Percentiles rank a stretch among this genome's conserved stretches.
Conservation (phyloP, 2,329 filamentous ascomycete genomes). For the Hypoxylon sp. region DNA sequence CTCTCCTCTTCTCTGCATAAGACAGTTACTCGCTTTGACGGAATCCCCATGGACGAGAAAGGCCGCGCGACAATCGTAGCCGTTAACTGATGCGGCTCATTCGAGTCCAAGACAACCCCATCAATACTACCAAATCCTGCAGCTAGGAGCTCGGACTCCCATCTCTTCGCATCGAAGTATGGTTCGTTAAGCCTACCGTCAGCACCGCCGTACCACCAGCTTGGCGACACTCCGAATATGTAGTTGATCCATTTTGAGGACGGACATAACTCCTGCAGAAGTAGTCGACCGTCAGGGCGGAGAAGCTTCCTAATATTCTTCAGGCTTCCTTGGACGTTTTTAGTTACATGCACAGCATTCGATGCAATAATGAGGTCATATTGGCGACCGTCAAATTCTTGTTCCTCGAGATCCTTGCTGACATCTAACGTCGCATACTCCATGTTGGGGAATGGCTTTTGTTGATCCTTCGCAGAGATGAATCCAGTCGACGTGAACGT, state of each 20-base stretch:
- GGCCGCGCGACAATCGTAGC: constrained; percentile 33
- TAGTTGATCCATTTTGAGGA: constrained; percentile 51
- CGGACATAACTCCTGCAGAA: constrained; percentile 50
- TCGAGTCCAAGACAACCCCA: constrained; percentile 28
- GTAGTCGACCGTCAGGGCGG: constrained; percentile 50
- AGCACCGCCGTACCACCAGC: constrained; percentile 56
- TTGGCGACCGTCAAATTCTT: constrained; percentile 44
- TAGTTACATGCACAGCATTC: constrained; percentile 47
- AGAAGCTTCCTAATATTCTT: constrained; percentile 48
- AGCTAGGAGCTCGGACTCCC: constrained; percentile 49
- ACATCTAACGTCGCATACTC: constrained; percentile 46
- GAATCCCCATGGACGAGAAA: background rate
- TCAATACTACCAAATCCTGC: constrained; percentile 50
- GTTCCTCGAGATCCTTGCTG: constrained; percentile 42
- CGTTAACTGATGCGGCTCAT: constrained; percentile 39
- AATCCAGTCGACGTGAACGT: constrained; percentile 32
- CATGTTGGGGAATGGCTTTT: constrained; percentile 36
- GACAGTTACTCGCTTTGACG: constrained; percentile 28
- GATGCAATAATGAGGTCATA: constrained; percentile 50
- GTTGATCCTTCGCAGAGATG: constrained; percentile 35
- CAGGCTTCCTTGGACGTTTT: constrained; percentile 37
- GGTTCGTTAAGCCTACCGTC: constrained; percentile 51
- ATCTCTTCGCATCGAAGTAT: constrained; percentile 46
- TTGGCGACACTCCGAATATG: constrained; percentile 52
- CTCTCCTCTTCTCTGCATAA: constrained; percentile 14